These are phyloP conservation scores for Chrysochromulina parva DNA, from an alignment of 78 protist species.

Conservation along the genomic window DNA sequence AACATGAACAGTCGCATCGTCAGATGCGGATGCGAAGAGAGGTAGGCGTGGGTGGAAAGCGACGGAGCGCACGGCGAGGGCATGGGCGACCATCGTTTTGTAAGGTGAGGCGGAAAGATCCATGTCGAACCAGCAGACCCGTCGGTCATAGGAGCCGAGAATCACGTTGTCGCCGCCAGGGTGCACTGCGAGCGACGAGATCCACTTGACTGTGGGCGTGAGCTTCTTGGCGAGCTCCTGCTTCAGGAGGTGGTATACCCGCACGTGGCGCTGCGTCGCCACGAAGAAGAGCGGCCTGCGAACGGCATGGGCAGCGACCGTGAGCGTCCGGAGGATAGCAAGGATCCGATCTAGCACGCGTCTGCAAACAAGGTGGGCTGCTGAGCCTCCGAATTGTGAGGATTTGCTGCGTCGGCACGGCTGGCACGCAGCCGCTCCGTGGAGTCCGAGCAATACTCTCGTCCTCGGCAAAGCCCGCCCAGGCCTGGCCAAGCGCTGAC, in stretches of 20 bases:
- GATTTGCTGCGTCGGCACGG: too few relatives aligned
- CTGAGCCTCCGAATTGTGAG: too few relatives aligned
- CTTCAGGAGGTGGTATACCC: conserved; percentile 76
- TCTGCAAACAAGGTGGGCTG: too few relatives aligned
- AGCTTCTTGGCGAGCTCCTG: conserved; percentile 74
- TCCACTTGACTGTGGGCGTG: conserved; percentile 53
- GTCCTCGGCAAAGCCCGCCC: too few relatives aligned
- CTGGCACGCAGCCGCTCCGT: too few relatives aligned
- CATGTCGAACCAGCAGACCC: conserved; percentile 94
- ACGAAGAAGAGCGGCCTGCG: conserved; percentile 93
- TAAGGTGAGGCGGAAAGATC: conserved; percentile 88
- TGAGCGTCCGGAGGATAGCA: too few relatives aligned
- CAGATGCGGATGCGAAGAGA: conserved; percentile 89
- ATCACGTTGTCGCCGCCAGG: conserved; percentile 90
- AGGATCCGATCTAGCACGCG: too few relatives aligned
- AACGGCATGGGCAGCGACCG: too few relatives aligned
- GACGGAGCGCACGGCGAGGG: conserved; percentile 71
- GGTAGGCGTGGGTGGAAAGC: conserved; percentile 69
- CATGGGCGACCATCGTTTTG: conserved; percentile 69
- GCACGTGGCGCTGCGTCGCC: conserved; percentile 66
- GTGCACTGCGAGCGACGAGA: conserved; percentile 86
- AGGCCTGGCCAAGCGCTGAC: too few relatives aligned
- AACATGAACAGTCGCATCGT: conserved; percentile 86
- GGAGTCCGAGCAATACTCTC: too few relatives aligned
- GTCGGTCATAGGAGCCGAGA: conserved; percentile 83